Base-by-base conservation (phyloP, 164 flowering plant species). In the Nymphaea colorata region DNA sequence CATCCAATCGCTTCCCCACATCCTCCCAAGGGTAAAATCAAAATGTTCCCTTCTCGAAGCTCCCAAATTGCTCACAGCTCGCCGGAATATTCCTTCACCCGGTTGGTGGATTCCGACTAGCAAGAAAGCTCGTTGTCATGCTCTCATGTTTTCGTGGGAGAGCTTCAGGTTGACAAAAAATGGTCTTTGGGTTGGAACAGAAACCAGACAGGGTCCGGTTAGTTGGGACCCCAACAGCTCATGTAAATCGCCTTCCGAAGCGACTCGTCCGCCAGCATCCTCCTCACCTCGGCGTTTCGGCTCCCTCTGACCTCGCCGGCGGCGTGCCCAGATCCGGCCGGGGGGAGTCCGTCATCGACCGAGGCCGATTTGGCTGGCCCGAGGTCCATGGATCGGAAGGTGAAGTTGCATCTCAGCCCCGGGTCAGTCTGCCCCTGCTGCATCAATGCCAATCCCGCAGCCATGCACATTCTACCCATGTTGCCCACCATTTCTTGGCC, bases 211-310 rank as follows among this genome's bases (percentile, higher is more conserved):
- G 63, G 63, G 25, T 61, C 63, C 63, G 6, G 25, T 45, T 51
- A 70, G n/a, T 59, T 70, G 41, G 61, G 72, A 41, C 72, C 67
- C 72, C 67, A 70, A 42, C 64, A 70, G 55, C 63, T 71, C 61
- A 71, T 18, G 43, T 66, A 71, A 66, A 71, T 71, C 11, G 66
- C 70, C 17, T 51, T 71, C 18, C 69, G 44, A 47, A 71, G 66
- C 62, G 74, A 67, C 18, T 71, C 74, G 47, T 71, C 74, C 17
- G 66, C 66, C 43, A n/a, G 64, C 44, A 59, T 71, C 57, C 41
- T 36, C 17, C 12, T 25, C 51, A 61, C 44, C 47, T 47, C 69
- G 64, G 16, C 57, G 45, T 63, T 61, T 16, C 63, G 25, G 63
- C n/a, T 25, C 6, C 6, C 25, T 0, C 5, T 61, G n/a, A 61